Conservation (phyloP, 352 stramenopile species). For the Globisporangium nunn region DNA sequence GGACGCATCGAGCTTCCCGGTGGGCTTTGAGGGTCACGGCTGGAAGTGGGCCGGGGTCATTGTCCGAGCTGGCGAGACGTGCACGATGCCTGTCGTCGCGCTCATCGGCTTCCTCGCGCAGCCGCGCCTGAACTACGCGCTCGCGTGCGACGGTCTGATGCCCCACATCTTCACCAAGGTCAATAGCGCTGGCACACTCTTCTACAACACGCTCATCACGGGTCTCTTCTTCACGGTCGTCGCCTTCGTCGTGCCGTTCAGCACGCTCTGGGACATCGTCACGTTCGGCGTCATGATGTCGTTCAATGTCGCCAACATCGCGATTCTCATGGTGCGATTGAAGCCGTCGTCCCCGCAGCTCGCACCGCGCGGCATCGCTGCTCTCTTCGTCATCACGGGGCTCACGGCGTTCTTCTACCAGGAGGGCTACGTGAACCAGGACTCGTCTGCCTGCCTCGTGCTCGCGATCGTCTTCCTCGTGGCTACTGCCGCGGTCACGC, state of each 20-base stretch:
- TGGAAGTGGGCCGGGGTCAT: conserved; percentile 41
- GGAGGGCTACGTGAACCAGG: conserved; percentile 37
- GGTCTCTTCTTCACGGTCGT: conserved; percentile 64
- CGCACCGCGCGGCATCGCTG: conserved; percentile 22
- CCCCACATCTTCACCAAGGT: conserved; percentile 82
- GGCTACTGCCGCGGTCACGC: conserved; percentile 23
- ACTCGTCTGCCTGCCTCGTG: conserved; percentile 25
- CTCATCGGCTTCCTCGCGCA: conserved; percentile 93
- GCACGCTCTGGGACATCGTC: conserved; percentile 80
- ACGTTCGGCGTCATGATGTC: conserved; percentile 82
- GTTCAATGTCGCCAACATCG: conserved; percentile 80
- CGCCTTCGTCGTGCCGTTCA: conserved; percentile 70
- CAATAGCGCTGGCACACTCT: conserved; percentile 70
- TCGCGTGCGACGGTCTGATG: conserved; percentile 91
- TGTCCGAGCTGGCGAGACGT: conserved; percentile 47
- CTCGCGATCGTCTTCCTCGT: conserved; percentile 41
- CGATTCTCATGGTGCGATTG: conserved; percentile 56
- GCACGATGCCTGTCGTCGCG: conserved; percentile 92
- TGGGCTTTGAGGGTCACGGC: conserved; percentile 38
- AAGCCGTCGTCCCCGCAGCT: conserved; percentile 39
- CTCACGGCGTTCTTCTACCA: conserved; percentile 51
- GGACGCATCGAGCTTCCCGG: conserved; percentile 35
- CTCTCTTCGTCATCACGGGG: conserved; percentile 28
- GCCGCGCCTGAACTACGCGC: conserved; percentile 89
- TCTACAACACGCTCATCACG: conserved; percentile 67